Percentiles rank a stretch among this genome's conserved stretches.
phyloP scores from a whole-genome alignment of 1,284 basidiomycete genomes.

The Schizophyllum amplum region DNA sequence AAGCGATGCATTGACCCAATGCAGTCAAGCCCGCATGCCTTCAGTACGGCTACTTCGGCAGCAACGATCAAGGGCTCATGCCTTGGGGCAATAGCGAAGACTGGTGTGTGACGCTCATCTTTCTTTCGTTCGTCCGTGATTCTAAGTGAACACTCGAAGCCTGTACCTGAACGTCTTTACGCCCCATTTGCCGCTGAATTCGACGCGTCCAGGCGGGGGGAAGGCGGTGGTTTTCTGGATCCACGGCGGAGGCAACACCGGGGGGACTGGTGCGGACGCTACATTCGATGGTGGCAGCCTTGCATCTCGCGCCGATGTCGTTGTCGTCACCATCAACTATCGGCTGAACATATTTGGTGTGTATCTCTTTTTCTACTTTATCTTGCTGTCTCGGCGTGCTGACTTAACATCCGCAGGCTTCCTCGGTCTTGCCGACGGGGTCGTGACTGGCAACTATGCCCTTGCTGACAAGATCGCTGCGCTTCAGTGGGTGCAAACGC shows the following conservation, averaged over 20 bases:
- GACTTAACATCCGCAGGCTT: constrained; percentile 17
- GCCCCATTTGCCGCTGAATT: constrained; percentile 23
- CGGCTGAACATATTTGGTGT: constrained; percentile 29
- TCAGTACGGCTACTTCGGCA: constrained; percentile 8
- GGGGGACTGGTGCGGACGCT: constrained; percentile 25
- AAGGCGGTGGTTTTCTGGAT: constrained; percentile 38
- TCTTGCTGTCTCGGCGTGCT: neutral
- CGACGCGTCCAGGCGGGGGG: constrained; percentile 7
- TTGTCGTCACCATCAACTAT: constrained; percentile 41
- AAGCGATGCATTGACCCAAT: neutral
- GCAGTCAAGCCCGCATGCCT: constrained; percentile 9
- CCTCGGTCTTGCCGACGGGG: constrained; percentile 27
- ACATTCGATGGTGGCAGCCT: constrained; percentile 36
- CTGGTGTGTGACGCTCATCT: constrained; percentile 3
- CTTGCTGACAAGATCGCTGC: constrained; percentile 31
- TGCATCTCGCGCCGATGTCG: constrained; percentile 34
- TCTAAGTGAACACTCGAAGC: constrained; percentile 6
- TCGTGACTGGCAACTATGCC: constrained; percentile 34
- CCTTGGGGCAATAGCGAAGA: constrained; percentile 12
- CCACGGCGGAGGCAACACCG: constrained; percentile 31
- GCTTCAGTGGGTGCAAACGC: constrained; percentile 23
- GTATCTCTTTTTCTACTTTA: neutral
- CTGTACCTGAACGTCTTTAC: constrained; percentile 38
- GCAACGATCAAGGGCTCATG: constrained; percentile 8
- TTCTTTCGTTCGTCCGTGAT: neutral